These are phyloP conservation scores for Lepiota subincarnata DNA, from an alignment of 768 basidiomycete genomes.

Conservation along the genomic window DNA sequence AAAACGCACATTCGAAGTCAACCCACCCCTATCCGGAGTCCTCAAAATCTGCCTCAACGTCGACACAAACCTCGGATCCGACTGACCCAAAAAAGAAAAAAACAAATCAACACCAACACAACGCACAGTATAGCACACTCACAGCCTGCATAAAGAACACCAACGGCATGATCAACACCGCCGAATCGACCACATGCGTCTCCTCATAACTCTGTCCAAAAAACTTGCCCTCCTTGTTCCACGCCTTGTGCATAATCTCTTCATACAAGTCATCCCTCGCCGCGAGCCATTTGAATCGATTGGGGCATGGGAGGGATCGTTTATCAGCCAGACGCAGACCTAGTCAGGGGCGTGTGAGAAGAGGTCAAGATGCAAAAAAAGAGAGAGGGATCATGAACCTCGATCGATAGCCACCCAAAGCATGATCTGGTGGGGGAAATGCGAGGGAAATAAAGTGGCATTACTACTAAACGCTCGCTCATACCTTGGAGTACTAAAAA, in stretches of 20 bases:
- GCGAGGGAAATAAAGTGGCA: too few relatives aligned
- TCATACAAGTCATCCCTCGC: slow-evolving; percentile 61
- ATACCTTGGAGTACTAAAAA: slow-evolving; percentile 80
- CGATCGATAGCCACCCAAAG: slow-evolving; percentile 96
- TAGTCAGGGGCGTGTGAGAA: slow-evolving; percentile 24
- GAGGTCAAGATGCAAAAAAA: neutral
- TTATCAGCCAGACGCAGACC: slow-evolving; percentile 90
- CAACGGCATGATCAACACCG: slow-evolving; percentile 88
- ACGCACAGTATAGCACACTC: slow-evolving; percentile 22
- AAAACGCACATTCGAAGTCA: slow-evolving; percentile 74
- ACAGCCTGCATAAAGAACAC: slow-evolving; percentile 89
- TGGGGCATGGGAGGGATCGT: slow-evolving; percentile 79
- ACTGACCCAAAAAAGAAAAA: too few relatives aligned
- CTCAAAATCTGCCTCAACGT: slow-evolving; percentile 82
- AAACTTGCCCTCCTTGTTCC: slow-evolving; percentile 64
- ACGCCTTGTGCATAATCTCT: slow-evolving; percentile 87
- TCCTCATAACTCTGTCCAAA: slow-evolving; percentile 94
- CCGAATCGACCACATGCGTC: slow-evolving; percentile 74
- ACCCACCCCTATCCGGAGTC: slow-evolving; percentile 85
- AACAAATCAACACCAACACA: neutral
- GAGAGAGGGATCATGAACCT: slow-evolving; percentile 46
- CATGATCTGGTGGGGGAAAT: slow-evolving; percentile 58
- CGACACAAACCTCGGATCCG: slow-evolving; percentile 83
- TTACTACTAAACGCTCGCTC: too few relatives aligned
- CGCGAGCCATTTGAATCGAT: slow-evolving; percentile 15